Base-by-base conservation (phyloP, 2,329 filamentous ascomycete genomes). In the Coniochaeta sp. region DNA sequence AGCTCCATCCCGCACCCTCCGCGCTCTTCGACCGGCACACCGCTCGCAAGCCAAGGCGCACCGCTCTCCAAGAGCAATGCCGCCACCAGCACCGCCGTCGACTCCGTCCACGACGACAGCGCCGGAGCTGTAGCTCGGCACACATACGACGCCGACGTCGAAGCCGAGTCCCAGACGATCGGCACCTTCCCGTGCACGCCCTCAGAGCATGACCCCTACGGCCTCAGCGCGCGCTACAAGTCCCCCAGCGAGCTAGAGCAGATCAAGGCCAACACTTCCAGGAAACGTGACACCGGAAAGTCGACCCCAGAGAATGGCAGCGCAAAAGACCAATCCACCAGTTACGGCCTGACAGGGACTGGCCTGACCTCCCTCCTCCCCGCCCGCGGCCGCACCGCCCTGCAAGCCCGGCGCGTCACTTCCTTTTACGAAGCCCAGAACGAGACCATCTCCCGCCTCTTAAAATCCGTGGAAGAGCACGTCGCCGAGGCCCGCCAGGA, bases 401-500 rank as follows among this genome's bases (percentile, higher is more conserved):
- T 62, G 22, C 64, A 62, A 51, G 65, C 61, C 14, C 61, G 61
- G 6, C 60, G 60, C n/a, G 67, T 97, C 14, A 79, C 87, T 62
- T 80, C 82, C 49, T 97, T 96, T 72, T 97, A 97, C 75, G 81
- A 89, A 65, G 78, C 78, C 27, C 92, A 99, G 66, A 99, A 99
- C 66, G 89, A 91, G 66, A 91, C 89, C 61, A 99, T 99, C 58
- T 83, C 96, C 72, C 83, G 89, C 10, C 80, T 96, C 71, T 77
- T 97, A 58, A 96, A 96, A 72, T 86, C 88, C 3, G 92, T 97
- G 2, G 90, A 96, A 63, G 90, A 96, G 64, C 94, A 97, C 70
- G 78, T 87, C 16, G 83, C 85, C 31, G 85, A 90, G 47, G 91
- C 91, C 31, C 85, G 82, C 57, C 87, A 95, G 60, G 82, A 91